phyloP scores from a whole-genome alignment of 148 eudicot genomes.

The Euryodendron excelsum region DNA sequence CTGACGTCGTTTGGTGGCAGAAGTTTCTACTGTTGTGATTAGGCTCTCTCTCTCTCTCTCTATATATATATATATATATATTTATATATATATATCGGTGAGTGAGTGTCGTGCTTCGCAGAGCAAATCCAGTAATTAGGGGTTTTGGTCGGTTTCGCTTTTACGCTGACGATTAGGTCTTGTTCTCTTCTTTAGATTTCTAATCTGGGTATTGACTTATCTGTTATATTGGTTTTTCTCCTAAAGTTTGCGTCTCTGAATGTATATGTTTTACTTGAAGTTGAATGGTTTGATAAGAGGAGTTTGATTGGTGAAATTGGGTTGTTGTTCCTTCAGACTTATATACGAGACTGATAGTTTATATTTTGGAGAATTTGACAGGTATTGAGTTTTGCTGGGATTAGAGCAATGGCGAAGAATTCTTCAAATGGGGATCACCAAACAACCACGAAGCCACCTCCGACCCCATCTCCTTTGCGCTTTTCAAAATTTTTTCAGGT shows the following conservation, averaged over 20 bases:
- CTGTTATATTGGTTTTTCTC: neutral
- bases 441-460: constrained; percentile 61
- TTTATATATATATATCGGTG: constrained; percentile 16
- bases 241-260: too few species aligned
- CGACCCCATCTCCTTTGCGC: constrained; percentile 79
- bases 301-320: neutral
- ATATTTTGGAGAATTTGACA: neutral
- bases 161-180: neutral
- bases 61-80: neutral
- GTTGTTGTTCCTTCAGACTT: neutral
- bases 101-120: constrained; percentile 9
- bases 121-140: constrained; percentile 15
- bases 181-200: constrained; percentile 10
- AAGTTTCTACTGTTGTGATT: neutral
- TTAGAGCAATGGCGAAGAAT: constrained; percentile 45
- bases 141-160: neutral
- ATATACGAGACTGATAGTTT: neutral
- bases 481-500: constrained; percentile 81
- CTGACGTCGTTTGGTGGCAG: constrained; percentile 12
- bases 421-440: constrained; percentile 46
- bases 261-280: neutral
- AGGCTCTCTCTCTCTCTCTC: neutral
- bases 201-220: neutral
- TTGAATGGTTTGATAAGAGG: neutral
- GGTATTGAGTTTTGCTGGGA: constrained; percentile 27